Base-by-base conservation (phyloP, 2,329 filamentous ascomycete genomes). In the Exserohilum turcica region DNA sequence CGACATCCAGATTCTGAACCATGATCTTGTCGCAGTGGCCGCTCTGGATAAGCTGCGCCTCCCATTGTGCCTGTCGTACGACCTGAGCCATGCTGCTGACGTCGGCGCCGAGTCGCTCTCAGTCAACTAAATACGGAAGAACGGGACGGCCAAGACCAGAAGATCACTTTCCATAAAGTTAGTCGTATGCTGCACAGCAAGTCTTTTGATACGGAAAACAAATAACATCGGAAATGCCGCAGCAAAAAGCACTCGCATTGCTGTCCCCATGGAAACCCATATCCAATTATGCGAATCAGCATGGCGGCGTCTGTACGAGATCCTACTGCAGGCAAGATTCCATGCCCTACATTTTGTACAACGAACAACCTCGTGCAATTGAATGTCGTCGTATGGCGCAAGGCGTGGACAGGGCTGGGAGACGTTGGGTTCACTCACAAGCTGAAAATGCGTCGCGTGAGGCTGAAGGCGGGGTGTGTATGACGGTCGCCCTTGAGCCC, bases 1-100 rank as follows among this genome's bases (percentile, higher is more conserved):
- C 80, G 51, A 84, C 77, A 54, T 83, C 78, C 1, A 92, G 82
- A 64, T 89, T 86, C 44, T 78, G 79, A 52, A 91, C 81, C 32
- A 79, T 79, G 59, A 92, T 83, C 45, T 67, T 74, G 60, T 78
- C 75, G 10, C 59, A 63, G 18, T 61, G 57, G 13, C 59, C 65
- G 29, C 63, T 54, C 28, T 52, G 54, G 27, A 61, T 63, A 5
- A 66, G 44, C 33, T 67, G 52, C 3, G 64, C 64, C 10, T 64
- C 45, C 62, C 63, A 71, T 8, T 56, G 48, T 6, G 56, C 52
- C 38, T 67, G 56, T 8, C 56, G 54, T 18, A 66, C 51, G 18
- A 62, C 21, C 36, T 53, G 24, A 18, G 49, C 46, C 61, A 65
- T 62, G 42, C 6, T 28, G 18, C n/a, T 19, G 9, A 16, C 10